Evolutionary conservation across 148 eudicot genomes (phyloP).

Genomic region (Chenopodium suecicum): DNA sequence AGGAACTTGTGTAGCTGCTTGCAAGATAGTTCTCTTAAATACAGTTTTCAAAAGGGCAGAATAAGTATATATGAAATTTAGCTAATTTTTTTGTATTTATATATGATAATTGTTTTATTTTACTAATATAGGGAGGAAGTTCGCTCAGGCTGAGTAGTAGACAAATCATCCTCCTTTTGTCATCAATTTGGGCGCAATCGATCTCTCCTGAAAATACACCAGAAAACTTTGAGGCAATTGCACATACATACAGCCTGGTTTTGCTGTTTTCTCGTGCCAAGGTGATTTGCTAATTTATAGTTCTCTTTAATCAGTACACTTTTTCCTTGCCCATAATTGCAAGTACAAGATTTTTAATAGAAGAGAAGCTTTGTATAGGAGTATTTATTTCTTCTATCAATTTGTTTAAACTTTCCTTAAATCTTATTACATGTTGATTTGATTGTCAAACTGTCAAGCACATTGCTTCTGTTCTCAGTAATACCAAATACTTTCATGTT

Average conservation of each 20-base stretch:
- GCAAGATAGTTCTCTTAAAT: not conserved
- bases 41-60: not conserved
- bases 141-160: slow-evolving; percentile 83
- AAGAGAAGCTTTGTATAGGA: not conserved
- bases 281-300: slow-evolving; percentile 37
- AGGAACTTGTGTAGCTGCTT: not conserved
- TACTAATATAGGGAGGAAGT: slow-evolving; percentile 57
- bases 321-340: not conserved
- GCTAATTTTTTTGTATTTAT: not conserved
- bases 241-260: slow-evolving; percentile 95
- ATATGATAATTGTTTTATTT: slow-evolving; percentile 20
- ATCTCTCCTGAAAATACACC: slow-evolving; percentile 79
- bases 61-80: not conserved
- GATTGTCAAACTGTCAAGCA: not conserved
- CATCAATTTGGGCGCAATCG: slow-evolving; percentile 93
- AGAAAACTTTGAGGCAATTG: slow-evolving; percentile 90
- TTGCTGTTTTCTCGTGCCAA: slow-evolving; percentile 79
- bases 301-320: not conserved
- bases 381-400: not conserved
- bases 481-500: not conserved
- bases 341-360: not conserved
- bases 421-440: not conserved
- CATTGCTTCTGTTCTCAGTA: not conserved
- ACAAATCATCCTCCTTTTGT: slow-evolving; percentile 81
- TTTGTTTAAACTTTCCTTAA: not conserved